Percentiles rank a stretch among this genome's conserved stretches.
These are phyloP conservation scores for Hibiscus trionum DNA, from an alignment of 345 rosid species.

Conservation along the genomic window DNA sequence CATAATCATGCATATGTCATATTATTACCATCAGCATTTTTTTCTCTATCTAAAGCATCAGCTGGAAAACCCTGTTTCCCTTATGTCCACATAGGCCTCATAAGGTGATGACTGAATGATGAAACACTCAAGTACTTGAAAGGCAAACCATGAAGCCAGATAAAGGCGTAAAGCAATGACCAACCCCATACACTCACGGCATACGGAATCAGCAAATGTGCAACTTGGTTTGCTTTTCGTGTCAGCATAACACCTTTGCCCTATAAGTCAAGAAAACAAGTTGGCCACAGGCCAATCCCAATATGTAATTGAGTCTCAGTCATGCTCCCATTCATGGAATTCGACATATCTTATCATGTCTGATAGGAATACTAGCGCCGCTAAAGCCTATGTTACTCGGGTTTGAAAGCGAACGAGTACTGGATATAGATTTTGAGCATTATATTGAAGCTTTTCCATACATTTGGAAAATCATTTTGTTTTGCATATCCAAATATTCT, in stretches of 20 bases:
- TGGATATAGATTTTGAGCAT: no score
- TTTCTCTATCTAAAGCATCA: not conserved
- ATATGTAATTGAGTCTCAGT: no score
- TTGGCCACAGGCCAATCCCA: not conserved
- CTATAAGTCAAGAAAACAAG: constrained; percentile 6
- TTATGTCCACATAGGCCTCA: not conserved
- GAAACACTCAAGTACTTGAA: not conserved
- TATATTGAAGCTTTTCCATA: no score
- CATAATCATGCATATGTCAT: not conserved
- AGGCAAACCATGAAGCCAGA: not conserved
- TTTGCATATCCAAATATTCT: no score
- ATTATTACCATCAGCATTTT: not conserved
- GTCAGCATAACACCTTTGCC: not conserved
- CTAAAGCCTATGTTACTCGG: no score
- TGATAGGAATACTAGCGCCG: not conserved
- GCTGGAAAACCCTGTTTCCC: not conserved
- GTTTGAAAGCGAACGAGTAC: no score
- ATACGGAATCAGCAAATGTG: not conserved
- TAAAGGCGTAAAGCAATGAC: not conserved
- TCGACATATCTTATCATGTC: not conserved
- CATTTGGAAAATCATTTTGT: no score
- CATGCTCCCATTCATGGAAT: not conserved
- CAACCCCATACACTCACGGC: not conserved
- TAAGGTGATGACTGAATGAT: not conserved
- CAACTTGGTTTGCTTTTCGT: not conserved